Base-by-base conservation (phyloP, 1,284 basidiomycete species). In the Amylostereum areolatum region DNA sequence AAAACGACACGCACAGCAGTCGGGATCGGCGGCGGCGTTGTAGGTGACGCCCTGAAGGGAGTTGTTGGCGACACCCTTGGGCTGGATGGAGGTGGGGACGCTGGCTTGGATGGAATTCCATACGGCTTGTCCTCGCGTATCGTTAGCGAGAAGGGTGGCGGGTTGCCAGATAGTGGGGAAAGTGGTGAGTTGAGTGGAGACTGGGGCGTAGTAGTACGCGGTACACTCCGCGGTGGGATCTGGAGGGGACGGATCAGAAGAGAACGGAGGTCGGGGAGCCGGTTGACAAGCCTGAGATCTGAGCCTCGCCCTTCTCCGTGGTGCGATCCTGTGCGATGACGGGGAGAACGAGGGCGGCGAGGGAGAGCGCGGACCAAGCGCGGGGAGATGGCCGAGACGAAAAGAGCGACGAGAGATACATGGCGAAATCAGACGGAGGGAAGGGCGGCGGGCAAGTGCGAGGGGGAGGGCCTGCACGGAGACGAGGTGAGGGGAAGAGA, bases 131-230 rank as follows among this genome's bases (percentile, higher is more conserved):
- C 77, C 78, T 7, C 68, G 70, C 32, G 68, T 60, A 52, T 80
- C 78, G 33, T 60, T 69, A 29, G 72, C 55, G 5, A 81, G 59
- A 51, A 77, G 71, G 31, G 64, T 65, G 0, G 75, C 74, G 0
- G 63, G 57, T 5, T 65, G 56, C 77, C 75, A 78, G 32, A 72
- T 57, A 4, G 69, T 51, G 1, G 78, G 73, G 59, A 82, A 80
- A 33, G 68, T 67, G 6, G 69, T 60, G 18, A 77, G 59, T 37
- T 69, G 61, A 42, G 66, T 60, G 25, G 59, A 56, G 29, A 76
- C 67, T 12, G 74, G 71, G 24, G 66, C 53, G 50, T 75, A 70
- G 41, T 59, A 63, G 54, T 77, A 77, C 0, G 64, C 53, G 7
- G 64, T 57, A 54, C 77, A 78, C 49, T 75, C 73, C n/a, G 28